Evolutionary conservation across 768 basidiomycete genomes (phyloP), one percentile per base, ranked within the genome.

Genomic region (Mycena venus): DNA sequence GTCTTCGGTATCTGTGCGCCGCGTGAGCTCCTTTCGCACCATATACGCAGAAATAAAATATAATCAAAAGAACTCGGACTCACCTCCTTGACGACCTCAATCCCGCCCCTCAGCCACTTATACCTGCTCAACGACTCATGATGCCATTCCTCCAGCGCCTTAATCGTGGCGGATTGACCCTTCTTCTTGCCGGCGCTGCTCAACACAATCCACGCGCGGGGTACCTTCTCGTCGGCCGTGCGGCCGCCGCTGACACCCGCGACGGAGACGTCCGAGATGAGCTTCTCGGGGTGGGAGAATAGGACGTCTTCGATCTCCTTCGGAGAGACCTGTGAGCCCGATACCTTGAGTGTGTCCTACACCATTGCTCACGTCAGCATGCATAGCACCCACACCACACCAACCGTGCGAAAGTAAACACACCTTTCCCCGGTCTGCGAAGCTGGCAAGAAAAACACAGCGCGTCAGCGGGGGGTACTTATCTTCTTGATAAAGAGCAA

Each of bases 261-360:
- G 21, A 96, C 95, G 1, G 88, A 86, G 15, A 86, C 92, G 73
- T 96, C 95, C 14, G 79, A 82, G 72, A 95, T 88, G 51, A 94
- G 86, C 15, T 84, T 84, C 8, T 87, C 87, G 0, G 94, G 93
- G 42, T 95, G 90, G 0, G 85, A 85, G n/a, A 91, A 86, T 2
- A 96, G 83, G 29, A 87, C 88, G 31, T 90, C 86, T 79, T 96
- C 95, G 61, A 96, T 92, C 79, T 96, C 95, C 19, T 89, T 88
- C 1, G 95, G 95, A 0, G 95, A 94, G 0, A 96, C 95, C 81
- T 96, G 95, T 56, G 85, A 85, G 3, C 95, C 95, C 0, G 93
- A 94, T 2, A 96, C 88, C 79, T 96, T 96, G 23, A 96, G 86
- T 0, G 91, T 95, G 78, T 96, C 95, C 91, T 94, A 58, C 23